Base-by-base conservation (phyloP, 2,329 filamentous ascomycete species). In the Parasarocladium wereldwijsianum region DNA sequence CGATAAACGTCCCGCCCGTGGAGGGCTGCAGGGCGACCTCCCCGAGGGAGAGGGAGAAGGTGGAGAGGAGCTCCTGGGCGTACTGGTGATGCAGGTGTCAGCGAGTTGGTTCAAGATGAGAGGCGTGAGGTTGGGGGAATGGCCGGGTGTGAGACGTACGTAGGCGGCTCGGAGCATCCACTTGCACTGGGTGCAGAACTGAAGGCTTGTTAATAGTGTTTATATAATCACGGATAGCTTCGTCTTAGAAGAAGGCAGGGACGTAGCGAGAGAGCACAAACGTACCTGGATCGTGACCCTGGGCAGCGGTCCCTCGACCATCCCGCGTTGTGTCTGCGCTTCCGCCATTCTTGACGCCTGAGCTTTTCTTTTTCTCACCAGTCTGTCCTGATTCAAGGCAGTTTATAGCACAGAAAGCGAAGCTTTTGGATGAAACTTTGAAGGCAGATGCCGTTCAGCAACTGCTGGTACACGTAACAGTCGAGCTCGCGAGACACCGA, bases 31-130 rank as follows among this genome's bases (percentile, higher is more conserved):
- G 67, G 11, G 87, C 75, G 8, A 96, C 77, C 52, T 96, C 87
- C 36, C 85, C 86, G 2, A 96, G 68, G 25, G 72, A 64, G 2
- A 75, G 82, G 32, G 72, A 71, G 58, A 98, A 98, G 1, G 87
- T 98, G 2, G 84, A 93, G 21, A 98, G 73, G 25, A 98, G 74
- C 54, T 96, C 90, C 64, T 96, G 90, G 28, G 78, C 87, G 52
- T 80, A 94, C 82, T 93, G 41, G 12, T 34, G 28, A 22, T 22
- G 20, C 6, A 16, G 26, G 8, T 8, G 13, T 15, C 13, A 19
- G 11, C n/a, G n/a, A n/a, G n/a, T n/a, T n/a, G n/a, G n/a, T n/a
- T 21, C 20, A n/a, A 21, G 20, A 21, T 4, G 26, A 24, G n/a
- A 12, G 7, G 18, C 19, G 18, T 12, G 20, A 24, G 24, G 17